Conservation (phyloP, 116 monocot species). For the Trichopus zeylanicus region DNA sequence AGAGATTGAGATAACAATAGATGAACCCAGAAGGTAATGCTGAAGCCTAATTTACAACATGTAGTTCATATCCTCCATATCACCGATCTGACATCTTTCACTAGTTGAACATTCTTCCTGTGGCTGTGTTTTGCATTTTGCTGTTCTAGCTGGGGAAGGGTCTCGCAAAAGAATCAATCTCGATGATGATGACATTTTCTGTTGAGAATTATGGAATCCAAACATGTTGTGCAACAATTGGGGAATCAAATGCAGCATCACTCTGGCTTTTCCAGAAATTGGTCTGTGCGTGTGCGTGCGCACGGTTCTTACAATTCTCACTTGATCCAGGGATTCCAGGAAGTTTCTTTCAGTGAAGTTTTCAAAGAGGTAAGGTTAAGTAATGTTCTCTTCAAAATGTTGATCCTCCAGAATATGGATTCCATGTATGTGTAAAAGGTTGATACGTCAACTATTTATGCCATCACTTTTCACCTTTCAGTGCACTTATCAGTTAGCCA, state of each 20-base stretch:
- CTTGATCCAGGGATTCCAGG: constrained; percentile 61
- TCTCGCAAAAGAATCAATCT: constrained; percentile 64
- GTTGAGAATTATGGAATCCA: constrained; percentile 46
- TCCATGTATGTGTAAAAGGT: not conserved
- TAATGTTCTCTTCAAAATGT: no score
- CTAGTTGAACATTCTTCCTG: not conserved
- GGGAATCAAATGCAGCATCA: constrained; percentile 65
- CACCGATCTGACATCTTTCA: not conserved
- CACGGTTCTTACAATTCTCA: not conserved
- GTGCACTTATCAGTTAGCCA: no score
- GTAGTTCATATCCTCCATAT: no score
- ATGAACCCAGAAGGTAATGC: constrained; percentile 64
- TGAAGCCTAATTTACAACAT: not conserved
- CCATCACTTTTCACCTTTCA: no score
- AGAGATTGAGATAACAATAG: constrained; percentile 94
- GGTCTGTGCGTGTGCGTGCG: no score
- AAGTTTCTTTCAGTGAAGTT: constrained; percentile 60
- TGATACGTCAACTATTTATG: not conserved
- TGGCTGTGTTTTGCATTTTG: not conserved
- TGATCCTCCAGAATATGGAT: not conserved
- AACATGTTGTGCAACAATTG: constrained; percentile 74
- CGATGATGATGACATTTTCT: constrained; percentile 89
- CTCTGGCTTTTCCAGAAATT: constrained; percentile 79
- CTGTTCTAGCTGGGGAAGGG: constrained; percentile 66
- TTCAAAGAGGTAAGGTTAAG: constrained; percentile 67